Conservation (phyloP, 2,329 filamentous ascomycete genomes). For the Aspergillus aculeatinus region DNA sequence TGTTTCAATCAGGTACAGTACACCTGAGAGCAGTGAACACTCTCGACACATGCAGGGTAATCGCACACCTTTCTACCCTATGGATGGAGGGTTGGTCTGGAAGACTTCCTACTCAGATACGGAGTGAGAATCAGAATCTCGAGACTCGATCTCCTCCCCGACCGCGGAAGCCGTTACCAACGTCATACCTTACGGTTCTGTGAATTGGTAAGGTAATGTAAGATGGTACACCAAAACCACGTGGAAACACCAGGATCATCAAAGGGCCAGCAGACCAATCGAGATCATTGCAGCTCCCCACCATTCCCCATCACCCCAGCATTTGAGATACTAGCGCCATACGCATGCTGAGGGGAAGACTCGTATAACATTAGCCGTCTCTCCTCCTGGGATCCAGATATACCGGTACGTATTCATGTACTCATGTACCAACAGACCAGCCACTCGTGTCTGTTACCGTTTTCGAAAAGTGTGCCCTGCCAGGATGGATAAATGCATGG, state of each 20-base stretch:
- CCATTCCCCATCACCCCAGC: slow-evolving; percentile 14
- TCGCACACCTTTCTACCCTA: no score
- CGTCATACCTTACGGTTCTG: background rate
- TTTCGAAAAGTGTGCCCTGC: background rate
- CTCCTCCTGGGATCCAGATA: background rate
- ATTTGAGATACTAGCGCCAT: slow-evolving; percentile 16
- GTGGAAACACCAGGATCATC: slow-evolving; percentile 22
- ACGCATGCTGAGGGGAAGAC: background rate
- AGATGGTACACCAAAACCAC: slow-evolving; percentile 19
- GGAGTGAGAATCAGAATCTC: background rate
- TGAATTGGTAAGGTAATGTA: slow-evolving; percentile 5
- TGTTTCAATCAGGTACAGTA: background rate
- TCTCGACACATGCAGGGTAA: no score
- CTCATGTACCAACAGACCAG: background rate
- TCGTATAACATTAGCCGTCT: background rate
- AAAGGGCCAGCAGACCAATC: slow-evolving; percentile 16
- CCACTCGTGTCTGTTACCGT: background rate
- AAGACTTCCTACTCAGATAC: no score
- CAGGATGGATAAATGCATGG: background rate
- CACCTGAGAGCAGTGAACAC: no score
- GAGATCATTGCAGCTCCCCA: slow-evolving; percentile 14
- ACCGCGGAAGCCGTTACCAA: background rate
- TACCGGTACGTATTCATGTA: no score
- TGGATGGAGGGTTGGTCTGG: no score
- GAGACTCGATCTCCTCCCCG: background rate